Evolutionary conservation across 1,139 yeast genomes (phyloP).

Genomic region (Zygoascus sp.): DNA sequence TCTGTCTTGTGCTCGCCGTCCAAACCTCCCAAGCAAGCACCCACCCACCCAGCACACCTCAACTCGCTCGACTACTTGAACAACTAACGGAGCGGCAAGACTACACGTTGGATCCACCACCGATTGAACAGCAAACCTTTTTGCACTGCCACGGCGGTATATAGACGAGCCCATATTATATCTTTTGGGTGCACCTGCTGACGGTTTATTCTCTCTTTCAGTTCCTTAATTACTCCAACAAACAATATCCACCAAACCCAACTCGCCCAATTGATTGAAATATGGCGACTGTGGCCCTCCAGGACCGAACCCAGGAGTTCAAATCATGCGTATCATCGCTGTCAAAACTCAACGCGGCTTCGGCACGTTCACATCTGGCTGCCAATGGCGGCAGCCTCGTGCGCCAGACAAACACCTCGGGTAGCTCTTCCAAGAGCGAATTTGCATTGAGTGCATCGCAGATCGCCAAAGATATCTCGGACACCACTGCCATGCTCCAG

Average conservation of each 20-base stretch:
- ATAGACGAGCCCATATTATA: too few relatives aligned
- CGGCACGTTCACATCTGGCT: conserved; percentile 26
- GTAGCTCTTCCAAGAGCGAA: conserved; percentile 42
- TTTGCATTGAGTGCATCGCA: conserved; percentile 76
- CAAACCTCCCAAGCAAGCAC: neutral
- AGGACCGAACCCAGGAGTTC: conserved; percentile 81
- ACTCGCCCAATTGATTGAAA: neutral
- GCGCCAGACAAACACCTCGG: conserved; percentile 14
- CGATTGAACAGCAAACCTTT: too few relatives aligned
- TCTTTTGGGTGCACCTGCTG: too few relatives aligned
- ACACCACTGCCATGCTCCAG: conserved; percentile 78
- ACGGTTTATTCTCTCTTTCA: too few relatives aligned
- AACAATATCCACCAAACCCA: too few relatives aligned
- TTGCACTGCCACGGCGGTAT: too few relatives aligned
- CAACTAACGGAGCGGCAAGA: too few relatives aligned
- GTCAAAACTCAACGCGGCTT: conserved; percentile 50
- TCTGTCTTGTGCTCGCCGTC: neutral
- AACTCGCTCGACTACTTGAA: neutral
- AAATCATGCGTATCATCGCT: conserved; percentile 76
- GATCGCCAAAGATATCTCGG: conserved; percentile 85
- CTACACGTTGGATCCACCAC: too few relatives aligned
- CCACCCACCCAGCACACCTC: neutral
- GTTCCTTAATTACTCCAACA: too few relatives aligned
- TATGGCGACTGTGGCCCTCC: conserved; percentile 35
- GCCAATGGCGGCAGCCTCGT: conserved; percentile 16